Evolutionary conservation across 768 basidiomycete species (phyloP), one percentile per base, ranked within the genome.

Genomic region (Hysterangium stoloniferum): DNA sequence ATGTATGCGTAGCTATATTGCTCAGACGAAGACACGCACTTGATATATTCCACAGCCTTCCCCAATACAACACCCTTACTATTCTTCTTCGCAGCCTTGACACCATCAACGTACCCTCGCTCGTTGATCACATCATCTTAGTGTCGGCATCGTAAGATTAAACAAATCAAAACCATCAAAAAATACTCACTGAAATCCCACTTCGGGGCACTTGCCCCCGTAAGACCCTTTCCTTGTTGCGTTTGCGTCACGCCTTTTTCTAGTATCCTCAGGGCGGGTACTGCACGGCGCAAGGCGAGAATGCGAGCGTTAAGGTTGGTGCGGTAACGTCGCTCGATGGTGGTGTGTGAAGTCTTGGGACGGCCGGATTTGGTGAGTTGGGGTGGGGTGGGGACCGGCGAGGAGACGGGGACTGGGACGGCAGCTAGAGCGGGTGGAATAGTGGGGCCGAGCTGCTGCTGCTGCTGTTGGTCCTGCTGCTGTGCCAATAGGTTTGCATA

Each of bases 11-110:
- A 37, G 22, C 46, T 33, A 9, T 15, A 24, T 17, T 31, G 42
- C 17, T 13, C n/a, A 22, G 20, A 37, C 42, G n/a, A 32, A 20
- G 31, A 17, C 7, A 61, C 71, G 54, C 53, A 83, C 75, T 71
- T 67, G 55, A 94, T 94, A 62, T 94, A 94, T 64, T 94, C 91
- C 8, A 87, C 86, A 0, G 89, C 89, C 55, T 93, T 94, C 31
- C 85, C 88, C 8, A 94, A 75, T 4, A 94, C 86, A 52, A 88
- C 90, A 2, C 89, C 89, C 61, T 94, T 94, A 66, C 84, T 86
- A 64, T 87, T 87, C 67, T 92, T 94, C 52, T 89, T 75, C 6
- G 91, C 91, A 8, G 91, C 84, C 63, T 86, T 86, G 61, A 94
- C 87, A n/a, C 91, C 91, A 58, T 94, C 91, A 2, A 92, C 84